Evolutionary conservation across 2,329 filamentous ascomycete genomes (phyloP), one percentile per base, ranked within the genome.

Genomic region (Peltaster fructicola): DNA sequence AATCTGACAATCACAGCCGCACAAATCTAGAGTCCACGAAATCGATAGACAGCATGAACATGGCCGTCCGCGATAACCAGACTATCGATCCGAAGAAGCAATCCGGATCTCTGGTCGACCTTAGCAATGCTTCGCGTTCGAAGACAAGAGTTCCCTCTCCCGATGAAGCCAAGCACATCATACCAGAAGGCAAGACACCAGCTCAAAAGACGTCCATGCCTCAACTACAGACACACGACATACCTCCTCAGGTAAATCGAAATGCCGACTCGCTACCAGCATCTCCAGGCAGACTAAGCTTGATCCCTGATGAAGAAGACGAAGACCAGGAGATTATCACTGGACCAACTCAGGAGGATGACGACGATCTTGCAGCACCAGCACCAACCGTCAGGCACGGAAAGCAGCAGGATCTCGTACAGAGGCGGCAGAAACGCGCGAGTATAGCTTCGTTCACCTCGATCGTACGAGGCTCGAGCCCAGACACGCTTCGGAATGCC

Each of bases 1-100:
- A 7, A 13, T 20, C 26, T 40, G 38, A 40, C 39, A 39, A 39
- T 34, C 32, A 40, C 35, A 39, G 40, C 26, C 30, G 34, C 35
- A 34, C 34, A 20, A 17, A 13, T 20, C 6, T 20, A 10, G 19
- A 20, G 19, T 9, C 10, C 19, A 6, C 10, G 19, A 10, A 20
- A 13, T 20, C 10, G 19, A 7, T 12, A 20, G 8, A 13, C 10
- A 20, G 10, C 19, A 20, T 20, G 10, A 8, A 13, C 10, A 20
- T 8, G 8, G 8, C 6, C 8, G 19, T 20, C 10, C 10, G 19
- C 19, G 19, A 20, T 5, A 5, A 11, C 2, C 19, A 7, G 8
- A 5, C 10, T 20, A 13, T 5, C 19, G 10, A 10, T 20, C 19
- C 6, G 19, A 20, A 20, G 19, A 20, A 13, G 10, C 19, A 20